Conservation (phyloP, 371 early-diverging fungal genomes). For the Entomophthora muscae region DNA sequence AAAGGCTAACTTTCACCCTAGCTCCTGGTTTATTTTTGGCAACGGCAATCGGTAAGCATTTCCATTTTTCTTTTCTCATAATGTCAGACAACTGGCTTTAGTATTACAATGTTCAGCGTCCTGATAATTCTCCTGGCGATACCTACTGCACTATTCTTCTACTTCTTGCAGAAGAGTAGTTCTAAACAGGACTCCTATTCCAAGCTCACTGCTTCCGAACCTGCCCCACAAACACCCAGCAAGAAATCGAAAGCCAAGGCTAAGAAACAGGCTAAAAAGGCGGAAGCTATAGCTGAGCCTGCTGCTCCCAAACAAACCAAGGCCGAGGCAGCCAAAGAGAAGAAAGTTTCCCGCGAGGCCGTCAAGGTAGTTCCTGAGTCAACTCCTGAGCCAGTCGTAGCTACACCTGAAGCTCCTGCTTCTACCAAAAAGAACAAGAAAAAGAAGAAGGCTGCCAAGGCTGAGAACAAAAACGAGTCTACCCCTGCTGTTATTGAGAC, state of each 20-base stretch:
- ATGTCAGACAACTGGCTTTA: neutral
- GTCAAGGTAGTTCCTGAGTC: neutral
- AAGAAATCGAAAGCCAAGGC: neutral
- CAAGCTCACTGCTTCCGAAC: neutral
- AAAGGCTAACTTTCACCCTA: neutral
- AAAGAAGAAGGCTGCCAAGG: neutral
- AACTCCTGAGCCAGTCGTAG: neutral
- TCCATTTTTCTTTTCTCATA: neutral
- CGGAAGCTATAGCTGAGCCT: neutral
- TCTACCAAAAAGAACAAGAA: neutral
- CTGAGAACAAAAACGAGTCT: neutral
- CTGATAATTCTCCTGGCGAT: neutral
- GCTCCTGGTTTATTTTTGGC: neutral
- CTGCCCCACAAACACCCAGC: neutral
- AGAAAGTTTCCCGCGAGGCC: neutral
- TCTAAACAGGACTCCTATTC: neutral
- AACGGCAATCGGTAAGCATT: neutral
- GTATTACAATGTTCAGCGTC: neutral
- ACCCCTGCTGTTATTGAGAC: neutral
- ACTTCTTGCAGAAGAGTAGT: neutral
- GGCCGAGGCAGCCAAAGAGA: neutral
- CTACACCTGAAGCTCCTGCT: neutral
- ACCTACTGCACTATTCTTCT: neutral
- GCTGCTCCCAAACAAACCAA: neutral
- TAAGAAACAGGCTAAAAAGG: neutral